Percentiles rank a stretch among this genome's conserved stretches.
Conservation (phyloP, 108 stramenopile genomes). For the Fragilariopsis cylindrus region DNA sequence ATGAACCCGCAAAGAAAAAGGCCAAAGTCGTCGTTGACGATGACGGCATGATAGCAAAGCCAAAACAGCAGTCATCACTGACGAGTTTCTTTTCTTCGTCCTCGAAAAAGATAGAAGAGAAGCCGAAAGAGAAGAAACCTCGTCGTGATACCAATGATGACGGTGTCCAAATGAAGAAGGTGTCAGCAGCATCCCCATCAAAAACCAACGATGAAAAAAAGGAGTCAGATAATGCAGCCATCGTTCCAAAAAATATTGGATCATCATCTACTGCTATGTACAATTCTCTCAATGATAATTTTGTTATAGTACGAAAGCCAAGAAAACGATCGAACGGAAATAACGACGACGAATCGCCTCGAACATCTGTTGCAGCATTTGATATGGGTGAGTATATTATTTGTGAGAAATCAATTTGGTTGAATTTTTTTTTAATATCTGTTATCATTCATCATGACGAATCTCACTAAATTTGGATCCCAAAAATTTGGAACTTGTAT, state of each 20-base stretch:
- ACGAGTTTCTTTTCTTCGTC: slow-evolving; percentile 16
- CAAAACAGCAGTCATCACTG: slow-evolving; percentile 15
- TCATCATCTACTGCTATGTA: slow-evolving; percentile 15
- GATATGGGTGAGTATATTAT: slow-evolving; percentile 37
- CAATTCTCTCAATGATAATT: slow-evolving; percentile 32
- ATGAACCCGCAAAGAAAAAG: slow-evolving; percentile 16
- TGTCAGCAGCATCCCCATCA: neutral
- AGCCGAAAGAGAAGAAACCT: neutral
- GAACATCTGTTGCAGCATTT: slow-evolving; percentile 71
- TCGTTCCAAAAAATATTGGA: slow-evolving; percentile 21
- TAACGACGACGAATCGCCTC: neutral
- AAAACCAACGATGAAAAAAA: neutral
- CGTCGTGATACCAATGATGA: neutral
- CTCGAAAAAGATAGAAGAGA: neutral
- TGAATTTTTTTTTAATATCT: too few relatives aligned
- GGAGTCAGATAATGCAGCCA: neutral
- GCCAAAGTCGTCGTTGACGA: neutral
- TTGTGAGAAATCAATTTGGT: too few relatives aligned
- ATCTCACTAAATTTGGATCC: too few relatives aligned
- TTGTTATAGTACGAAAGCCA: slow-evolving; percentile 23
- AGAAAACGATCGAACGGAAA: neutral
- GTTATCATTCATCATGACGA: too few relatives aligned
- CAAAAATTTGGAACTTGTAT: too few relatives aligned
- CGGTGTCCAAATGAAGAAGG: neutral
- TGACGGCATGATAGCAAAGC: neutral